A percentile compares a stretch with the other conserved stretches of the same genome.
Evolutionary conservation across 2,329 filamentous ascomycete species (phyloP).

Genomic region (Cladosporium phlei): DNA sequence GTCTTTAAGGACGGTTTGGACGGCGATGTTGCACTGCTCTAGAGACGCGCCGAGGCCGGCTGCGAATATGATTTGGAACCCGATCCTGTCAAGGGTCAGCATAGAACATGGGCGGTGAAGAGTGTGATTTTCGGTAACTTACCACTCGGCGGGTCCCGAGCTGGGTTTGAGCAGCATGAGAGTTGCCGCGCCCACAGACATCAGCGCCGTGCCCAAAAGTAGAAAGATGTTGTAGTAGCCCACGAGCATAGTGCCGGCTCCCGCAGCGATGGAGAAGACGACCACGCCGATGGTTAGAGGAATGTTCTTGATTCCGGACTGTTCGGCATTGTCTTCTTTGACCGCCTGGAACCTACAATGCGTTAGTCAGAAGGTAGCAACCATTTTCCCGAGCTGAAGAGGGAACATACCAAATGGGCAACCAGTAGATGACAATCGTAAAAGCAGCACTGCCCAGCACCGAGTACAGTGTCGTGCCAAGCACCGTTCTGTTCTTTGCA

Average conservation of each 20-base stretch:
- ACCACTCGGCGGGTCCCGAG: background rate
- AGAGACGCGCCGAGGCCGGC: slow-evolving; percentile 32
- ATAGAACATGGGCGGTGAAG: slow-evolving; percentile 39
- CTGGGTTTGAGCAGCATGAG: slow-evolving; percentile 25
- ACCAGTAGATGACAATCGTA: slow-evolving; percentile 36
- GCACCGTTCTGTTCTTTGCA: slow-evolving; percentile 24
- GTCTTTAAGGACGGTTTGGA: slow-evolving; percentile 14
- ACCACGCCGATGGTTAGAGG: slow-evolving; percentile 45
- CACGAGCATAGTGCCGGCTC: slow-evolving; percentile 35
- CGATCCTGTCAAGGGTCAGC: slow-evolving; percentile 37
- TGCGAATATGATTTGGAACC: slow-evolving; percentile 33
- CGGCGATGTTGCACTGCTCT: slow-evolving; percentile 25
- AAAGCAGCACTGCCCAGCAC: slow-evolving; percentile 31
- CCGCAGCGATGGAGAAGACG: slow-evolving; percentile 38
- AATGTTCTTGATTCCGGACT: slow-evolving; percentile 46
- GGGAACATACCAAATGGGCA: slow-evolving; percentile 35
- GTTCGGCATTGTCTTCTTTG: slow-evolving; percentile 41
- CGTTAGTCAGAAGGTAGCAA: background rate
- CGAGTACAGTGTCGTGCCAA: slow-evolving; percentile 22
- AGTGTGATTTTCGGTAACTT: slow-evolving; percentile 32
- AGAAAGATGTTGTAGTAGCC: slow-evolving; percentile 50
- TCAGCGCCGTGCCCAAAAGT: slow-evolving; percentile 31
- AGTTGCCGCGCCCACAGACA: slow-evolving; percentile 37
- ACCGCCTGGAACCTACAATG: slow-evolving; percentile 43
- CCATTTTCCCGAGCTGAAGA: no score